These are phyloP conservation scores for Salvia miltiorrhiza DNA, from an alignment of 257 asterid genomes.

Conservation along the genomic window DNA sequence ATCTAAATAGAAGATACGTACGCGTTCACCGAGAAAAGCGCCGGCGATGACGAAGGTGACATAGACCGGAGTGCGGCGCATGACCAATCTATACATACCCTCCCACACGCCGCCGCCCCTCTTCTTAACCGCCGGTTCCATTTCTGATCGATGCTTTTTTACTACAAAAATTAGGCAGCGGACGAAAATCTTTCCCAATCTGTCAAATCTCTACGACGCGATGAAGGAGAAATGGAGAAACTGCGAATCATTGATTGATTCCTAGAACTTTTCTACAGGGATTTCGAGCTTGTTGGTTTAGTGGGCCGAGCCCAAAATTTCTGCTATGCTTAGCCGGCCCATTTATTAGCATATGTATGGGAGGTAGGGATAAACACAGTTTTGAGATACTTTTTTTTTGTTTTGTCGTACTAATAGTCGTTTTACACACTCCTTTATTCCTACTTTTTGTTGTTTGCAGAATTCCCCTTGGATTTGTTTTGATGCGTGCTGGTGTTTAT, in stretches of 20 bases:
- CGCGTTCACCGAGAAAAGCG: constrained; percentile 84
- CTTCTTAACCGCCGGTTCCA: constrained; percentile 43
- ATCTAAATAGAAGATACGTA: constrained; percentile 24
- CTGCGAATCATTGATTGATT: constrained; percentile 19
- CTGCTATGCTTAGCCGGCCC: background rate
- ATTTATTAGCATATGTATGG: background rate
- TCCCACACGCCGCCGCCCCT: constrained; percentile 68
- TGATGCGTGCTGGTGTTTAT: too few relatives aligned
- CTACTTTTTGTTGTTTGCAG: too few relatives aligned
- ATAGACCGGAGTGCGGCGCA: constrained; percentile 86
- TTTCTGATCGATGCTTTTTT: constrained; percentile 23
- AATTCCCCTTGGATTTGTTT: too few relatives aligned
- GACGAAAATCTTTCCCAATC: background rate
- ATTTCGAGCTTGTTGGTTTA: constrained; percentile 13
- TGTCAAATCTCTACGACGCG: constrained; percentile 7
- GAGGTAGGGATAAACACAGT: too few relatives aligned
- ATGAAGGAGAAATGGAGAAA: constrained; percentile 25
- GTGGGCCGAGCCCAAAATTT: constrained; percentile 3
- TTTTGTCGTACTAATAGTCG: too few relatives aligned
- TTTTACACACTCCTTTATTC: too few relatives aligned
- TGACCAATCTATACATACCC: constrained; percentile 63
- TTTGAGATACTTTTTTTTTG: too few relatives aligned
- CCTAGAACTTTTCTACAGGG: constrained; percentile 1
- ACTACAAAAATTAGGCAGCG: background rate
- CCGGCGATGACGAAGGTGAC: constrained; percentile 87